A percentile compares a stretch with the other conserved stretches of the same genome.
phyloP scores from a whole-genome alignment of 2,329 filamentous ascomycete species.

The Epichloe sibirici region DNA sequence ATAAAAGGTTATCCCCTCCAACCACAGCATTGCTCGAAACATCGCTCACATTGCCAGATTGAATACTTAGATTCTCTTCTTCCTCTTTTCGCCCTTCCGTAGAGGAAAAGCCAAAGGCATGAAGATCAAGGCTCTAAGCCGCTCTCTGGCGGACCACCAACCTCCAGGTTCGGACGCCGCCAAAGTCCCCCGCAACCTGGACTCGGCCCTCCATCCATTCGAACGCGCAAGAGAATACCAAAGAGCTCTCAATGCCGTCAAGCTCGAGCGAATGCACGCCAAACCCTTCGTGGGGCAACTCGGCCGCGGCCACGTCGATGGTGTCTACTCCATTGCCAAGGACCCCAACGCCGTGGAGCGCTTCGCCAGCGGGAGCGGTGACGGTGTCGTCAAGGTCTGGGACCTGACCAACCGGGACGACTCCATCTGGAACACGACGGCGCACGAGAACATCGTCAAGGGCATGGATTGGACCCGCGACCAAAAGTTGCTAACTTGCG shows the following conservation, averaged over 20 bases:
- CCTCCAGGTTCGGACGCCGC: constrained; percentile 53
- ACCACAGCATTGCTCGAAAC: not conserved
- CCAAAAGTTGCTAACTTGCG: constrained; percentile 75
- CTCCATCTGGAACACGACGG: constrained; percentile 58
- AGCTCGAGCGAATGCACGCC: constrained; percentile 83
- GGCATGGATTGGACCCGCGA: constrained; percentile 81
- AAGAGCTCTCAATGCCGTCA: constrained; percentile 60
- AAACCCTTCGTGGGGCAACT: constrained; percentile 69
- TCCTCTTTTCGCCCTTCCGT: not conserved
- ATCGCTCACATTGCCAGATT: not conserved
- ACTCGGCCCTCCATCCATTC: constrained; percentile 80
- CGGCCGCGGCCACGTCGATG: constrained; percentile 84
- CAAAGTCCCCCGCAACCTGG: constrained; percentile 58
- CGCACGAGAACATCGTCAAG: constrained; percentile 91
- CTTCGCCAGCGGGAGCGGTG: constrained; percentile 75
- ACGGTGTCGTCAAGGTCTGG: constrained; percentile 92
- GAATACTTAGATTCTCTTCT: not conserved
- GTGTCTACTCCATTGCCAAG: constrained; percentile 66
- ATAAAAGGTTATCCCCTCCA: constrained; percentile 11
- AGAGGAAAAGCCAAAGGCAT: constrained; percentile 15
- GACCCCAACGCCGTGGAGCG: constrained; percentile 63
- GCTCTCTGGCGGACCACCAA: constrained; percentile 52
- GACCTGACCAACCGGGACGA: constrained; percentile 61
- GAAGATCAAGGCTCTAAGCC: constrained; percentile 57
- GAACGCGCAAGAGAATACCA: constrained; percentile 69